Evolutionary conservation across 768 basidiomycete genomes (phyloP), one percentile per base, ranked within the genome.

Genomic region (Russula sp.): DNA sequence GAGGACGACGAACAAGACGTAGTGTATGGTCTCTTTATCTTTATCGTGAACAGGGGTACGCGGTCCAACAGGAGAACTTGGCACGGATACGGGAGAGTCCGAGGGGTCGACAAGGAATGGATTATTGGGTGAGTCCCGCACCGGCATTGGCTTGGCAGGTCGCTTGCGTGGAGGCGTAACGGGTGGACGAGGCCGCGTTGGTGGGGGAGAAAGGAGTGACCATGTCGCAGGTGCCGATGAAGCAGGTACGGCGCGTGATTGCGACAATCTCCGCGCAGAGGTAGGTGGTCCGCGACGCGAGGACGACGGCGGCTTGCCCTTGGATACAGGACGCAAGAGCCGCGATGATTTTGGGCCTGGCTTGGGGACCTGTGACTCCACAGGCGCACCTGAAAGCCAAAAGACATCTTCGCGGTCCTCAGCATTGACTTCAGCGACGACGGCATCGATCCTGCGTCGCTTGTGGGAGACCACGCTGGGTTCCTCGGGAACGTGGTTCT

Each of bases 61-160:
- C 6, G 65, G 67, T 16, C 64, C 65, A 48, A 61, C 42, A 9
- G 67, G 67, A 48, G 67, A 66, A 16, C 65, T 62, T 20, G 67
- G 65, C 40, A 58, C n/a, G 6, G 59, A 66, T 13, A 52, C 64
- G 22, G 67, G 59, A 13, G 65, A 61, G 42, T 62, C 61, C n/a
- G 59, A 50, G 27, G 54, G 18, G n/a, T 56, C 49, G 51, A 58
- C 65, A 13, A 68, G 51, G 59, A 68, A 68, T 2, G 67, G 67
- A 34, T 68, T 68, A 52, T 68, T 66, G 40, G 67, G 67, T 6
- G 67, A 68, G 48, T 68, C 67, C 22, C 67, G 67, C 40, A 68
- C 65, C 4, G 67, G 67, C 61, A 59, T 57, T 14, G 55, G 61
- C 42, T 63, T 66, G 32, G 32, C 47, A 5, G 45, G 27, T 20